phyloP scores from a whole-genome alignment of 768 basidiomycete genomes.

The Serendipita sp. region DNA sequence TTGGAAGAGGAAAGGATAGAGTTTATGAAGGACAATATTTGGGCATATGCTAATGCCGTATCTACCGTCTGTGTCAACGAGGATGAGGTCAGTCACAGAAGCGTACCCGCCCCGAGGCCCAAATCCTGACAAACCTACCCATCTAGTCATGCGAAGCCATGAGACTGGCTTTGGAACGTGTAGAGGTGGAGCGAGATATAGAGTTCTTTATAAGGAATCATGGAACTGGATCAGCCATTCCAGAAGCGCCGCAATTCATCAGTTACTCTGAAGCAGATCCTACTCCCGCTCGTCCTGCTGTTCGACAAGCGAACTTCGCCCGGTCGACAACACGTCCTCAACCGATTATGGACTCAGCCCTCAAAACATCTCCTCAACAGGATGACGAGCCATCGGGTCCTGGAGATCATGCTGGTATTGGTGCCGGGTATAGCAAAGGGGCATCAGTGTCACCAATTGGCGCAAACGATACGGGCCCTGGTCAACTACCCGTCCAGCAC shows the following conservation, averaged over 20 bases:
- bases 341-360: constrained; percentile 17
- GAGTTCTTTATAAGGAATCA: constrained; percentile 78
- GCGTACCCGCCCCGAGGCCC: background rate
- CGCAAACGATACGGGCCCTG: background rate
- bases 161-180: constrained; percentile 70
- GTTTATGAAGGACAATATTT: constrained; percentile 88
- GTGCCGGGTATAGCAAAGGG: constrained; percentile 31
- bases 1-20: constrained; percentile 89
- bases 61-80: constrained; percentile 90
- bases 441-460: background rate
- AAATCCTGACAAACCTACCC: background rate
- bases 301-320: constrained; percentile 40
- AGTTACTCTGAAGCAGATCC: constrained; percentile 55
- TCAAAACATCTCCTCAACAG: constrained; percentile 22
- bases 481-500: background rate
- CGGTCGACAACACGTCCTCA: constrained; percentile 26
- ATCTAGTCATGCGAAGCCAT: constrained; percentile 79
- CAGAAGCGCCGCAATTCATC: constrained; percentile 75
- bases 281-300: constrained; percentile 35
- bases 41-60: constrained; percentile 93
- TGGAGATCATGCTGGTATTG: constrained; percentile 55
- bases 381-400: constrained; percentile 32
- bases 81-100: constrained; percentile 55
- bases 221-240: constrained; percentile 77
- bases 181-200: constrained; percentile 80